Evolutionary conservation across 805 yeast species (phyloP).

Genomic region (Candida arabinofermentans): DNA sequence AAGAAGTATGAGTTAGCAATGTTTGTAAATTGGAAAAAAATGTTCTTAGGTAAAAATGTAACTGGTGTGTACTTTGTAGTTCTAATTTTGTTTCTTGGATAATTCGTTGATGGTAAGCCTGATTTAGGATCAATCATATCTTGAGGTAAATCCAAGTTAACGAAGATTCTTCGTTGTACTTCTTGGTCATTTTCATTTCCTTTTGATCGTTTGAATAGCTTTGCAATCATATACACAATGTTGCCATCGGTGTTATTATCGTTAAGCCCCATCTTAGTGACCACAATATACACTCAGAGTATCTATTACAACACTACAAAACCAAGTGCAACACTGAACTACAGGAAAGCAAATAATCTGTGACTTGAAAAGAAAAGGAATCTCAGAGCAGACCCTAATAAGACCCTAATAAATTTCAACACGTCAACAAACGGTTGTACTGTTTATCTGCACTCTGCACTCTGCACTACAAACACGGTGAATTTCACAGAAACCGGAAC

Average conservation of each 20-base stretch:
- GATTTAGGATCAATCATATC: constrained; percentile 52
- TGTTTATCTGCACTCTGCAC: too few species aligned
- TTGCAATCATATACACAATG: constrained; percentile 4
- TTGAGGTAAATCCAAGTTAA: constrained; percentile 58
- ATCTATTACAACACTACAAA: too few species aligned
- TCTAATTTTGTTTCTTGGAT: constrained; percentile 55
- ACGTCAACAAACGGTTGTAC: too few species aligned
- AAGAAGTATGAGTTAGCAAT: constrained; percentile 60
- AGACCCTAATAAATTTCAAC: too few species aligned
- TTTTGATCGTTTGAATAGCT: constrained; percentile 1
- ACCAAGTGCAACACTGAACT: too few species aligned
- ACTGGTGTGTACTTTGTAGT: constrained; percentile 62
- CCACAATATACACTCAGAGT: too few species aligned
- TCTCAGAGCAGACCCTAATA: too few species aligned
- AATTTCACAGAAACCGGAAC: too few species aligned
- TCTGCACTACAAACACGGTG: too few species aligned
- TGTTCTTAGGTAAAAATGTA: constrained; percentile 53
- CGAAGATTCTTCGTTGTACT: constrained; percentile 43
- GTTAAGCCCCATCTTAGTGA: not conserved
- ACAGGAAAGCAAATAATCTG: too few species aligned
- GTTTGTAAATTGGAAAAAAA: constrained; percentile 51
- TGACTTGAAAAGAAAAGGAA: too few species aligned
- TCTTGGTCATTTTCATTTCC: not conserved
- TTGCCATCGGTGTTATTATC: constrained; percentile 4
- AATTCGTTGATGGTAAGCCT: constrained; percentile 38